Base-by-base conservation (phyloP, 768 basidiomycete genomes). In the Pholiota microspora region DNA sequence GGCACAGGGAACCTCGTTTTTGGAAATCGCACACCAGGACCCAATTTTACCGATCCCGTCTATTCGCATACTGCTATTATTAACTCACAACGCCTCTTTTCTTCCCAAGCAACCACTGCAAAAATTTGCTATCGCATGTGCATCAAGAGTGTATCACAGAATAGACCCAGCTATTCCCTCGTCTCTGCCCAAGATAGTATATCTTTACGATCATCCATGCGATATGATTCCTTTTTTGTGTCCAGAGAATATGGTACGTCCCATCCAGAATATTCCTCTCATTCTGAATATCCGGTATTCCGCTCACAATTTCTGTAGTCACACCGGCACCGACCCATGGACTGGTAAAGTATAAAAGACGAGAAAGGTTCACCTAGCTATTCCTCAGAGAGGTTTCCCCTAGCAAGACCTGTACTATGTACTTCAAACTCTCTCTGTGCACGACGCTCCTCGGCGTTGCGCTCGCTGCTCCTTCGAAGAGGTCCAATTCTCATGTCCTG, bases 381-480 rank as follows among this genome's bases (percentile, higher is more conserved):
- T 16, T 23, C 25, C 45, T 42, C 18, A n/a, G 10, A 49, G 45
- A 36, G 56, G 24, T 16, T 50, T 49, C 32, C 15, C 42, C n/a
- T n/a, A 38, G 46, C 34, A n/a, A 27, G 24, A 32, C 31, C 34
- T 54, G n/a, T 21, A 49, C n/a, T 18, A 64, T 62, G 61, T 50
- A 51, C 54, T 23, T 64, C 50, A 59, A 53, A 21, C 32, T 59
- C 28, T 50, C 59, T 13, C 27, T 65, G 3, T 49, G 56, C 31
- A 58, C 57, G 21, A 59, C 56, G 23, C 54, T 67, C 46, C 35
- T 55, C 7, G 55, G 59, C 44, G 35, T 58, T 21, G 65, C 56
- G 42, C 40, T 63, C 29, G 70, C 68, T 8, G 66, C 61, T 7
- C 69, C 70, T 40, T 64, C 70, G 28, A 58, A 53, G 42, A 60